A percentile compares a stretch with the other conserved stretches of the same genome.
Evolutionary conservation across 345 rosid species (phyloP).

Genomic region (Arabis alpina): DNA sequence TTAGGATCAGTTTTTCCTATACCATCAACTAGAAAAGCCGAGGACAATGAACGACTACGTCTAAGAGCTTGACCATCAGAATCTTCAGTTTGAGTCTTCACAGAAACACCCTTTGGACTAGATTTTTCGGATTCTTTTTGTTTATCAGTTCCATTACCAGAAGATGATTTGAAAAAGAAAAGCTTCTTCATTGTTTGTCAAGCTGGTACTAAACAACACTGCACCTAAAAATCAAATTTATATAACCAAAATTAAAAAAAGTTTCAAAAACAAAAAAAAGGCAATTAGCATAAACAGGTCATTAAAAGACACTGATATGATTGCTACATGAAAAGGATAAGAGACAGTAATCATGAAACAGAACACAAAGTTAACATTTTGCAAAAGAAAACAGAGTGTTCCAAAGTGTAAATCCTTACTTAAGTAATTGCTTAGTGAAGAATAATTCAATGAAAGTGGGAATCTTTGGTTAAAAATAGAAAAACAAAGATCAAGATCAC

Average conservation of each 20-base stretch:
- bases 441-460: constrained; percentile 8
- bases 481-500: constrained; percentile 35
- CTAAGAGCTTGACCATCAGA: constrained; percentile 61
- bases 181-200: constrained; percentile 70
- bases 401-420: constrained; percentile 21
- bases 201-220: constrained; percentile 26
- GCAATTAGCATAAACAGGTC: constrained; percentile 34
- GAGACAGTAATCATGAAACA: constrained; percentile 37
- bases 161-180: constrained; percentile 75
- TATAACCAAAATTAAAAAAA: neutral
- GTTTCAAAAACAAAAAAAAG: neutral
- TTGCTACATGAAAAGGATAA: constrained; percentile 7
- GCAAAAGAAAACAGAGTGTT: constrained; percentile 27
- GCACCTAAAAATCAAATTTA: constrained; percentile 43
- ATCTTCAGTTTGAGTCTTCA: constrained; percentile 58
- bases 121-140: constrained; percentile 42
- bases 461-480: constrained; percentile 36
- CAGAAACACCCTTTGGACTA: constrained; percentile 21
- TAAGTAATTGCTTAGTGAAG: constrained; percentile 11
- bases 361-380: neutral
- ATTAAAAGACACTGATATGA: neutral
- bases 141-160: constrained; percentile 53
- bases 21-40: constrained; percentile 62
- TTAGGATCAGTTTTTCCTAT: constrained; percentile 43
- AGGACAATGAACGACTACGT: constrained; percentile 78